Evolutionary conservation across 768 basidiomycete genomes (phyloP).

Genomic region (Lactarius hengduanensis): DNA sequence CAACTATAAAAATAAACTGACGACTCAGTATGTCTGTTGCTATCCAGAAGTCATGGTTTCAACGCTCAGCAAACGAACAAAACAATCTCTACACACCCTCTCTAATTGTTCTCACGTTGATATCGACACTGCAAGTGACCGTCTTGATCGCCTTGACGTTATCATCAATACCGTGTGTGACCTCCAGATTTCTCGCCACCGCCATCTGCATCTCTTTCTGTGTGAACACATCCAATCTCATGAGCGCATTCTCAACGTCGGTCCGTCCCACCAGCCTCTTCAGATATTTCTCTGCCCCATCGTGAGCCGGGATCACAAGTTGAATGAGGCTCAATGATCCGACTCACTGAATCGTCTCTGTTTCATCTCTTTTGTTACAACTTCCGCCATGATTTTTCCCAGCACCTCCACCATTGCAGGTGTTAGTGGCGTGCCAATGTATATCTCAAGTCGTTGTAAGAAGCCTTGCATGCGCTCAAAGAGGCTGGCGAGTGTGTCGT

Average conservation of each 20-base stretch:
- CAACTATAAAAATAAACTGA: background rate
- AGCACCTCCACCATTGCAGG: background rate
- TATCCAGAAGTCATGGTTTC: background rate
- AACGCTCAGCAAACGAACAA: background rate
- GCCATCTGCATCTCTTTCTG: conserved; percentile 2
- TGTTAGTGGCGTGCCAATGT: background rate
- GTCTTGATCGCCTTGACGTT: too few relatives aligned
- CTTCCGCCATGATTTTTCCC: conserved; percentile 3
- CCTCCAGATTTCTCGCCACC: background rate
- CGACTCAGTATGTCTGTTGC: background rate
- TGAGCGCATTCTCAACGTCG: background rate
- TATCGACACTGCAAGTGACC: background rate
- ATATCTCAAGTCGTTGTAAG: conserved; percentile 7
- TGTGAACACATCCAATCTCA: conserved; percentile 7
- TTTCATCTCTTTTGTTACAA: conserved; percentile 6
- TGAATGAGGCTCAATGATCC: too few relatives aligned
- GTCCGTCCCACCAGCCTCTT: conserved; percentile 3
- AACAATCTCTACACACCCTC: background rate
- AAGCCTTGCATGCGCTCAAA: conserved; percentile 11
- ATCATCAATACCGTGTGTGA: too few relatives aligned
- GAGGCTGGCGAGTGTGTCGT: conserved; percentile 1
- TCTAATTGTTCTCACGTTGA: background rate
- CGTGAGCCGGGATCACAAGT: background rate
- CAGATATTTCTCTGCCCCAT: background rate
- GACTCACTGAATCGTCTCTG: background rate